Evolutionary conservation across 495 filamentous ascomycete genomes (phyloP), one percentile per base, ranked within the genome.

Genomic region (Pyrenula massariospora): DNA sequence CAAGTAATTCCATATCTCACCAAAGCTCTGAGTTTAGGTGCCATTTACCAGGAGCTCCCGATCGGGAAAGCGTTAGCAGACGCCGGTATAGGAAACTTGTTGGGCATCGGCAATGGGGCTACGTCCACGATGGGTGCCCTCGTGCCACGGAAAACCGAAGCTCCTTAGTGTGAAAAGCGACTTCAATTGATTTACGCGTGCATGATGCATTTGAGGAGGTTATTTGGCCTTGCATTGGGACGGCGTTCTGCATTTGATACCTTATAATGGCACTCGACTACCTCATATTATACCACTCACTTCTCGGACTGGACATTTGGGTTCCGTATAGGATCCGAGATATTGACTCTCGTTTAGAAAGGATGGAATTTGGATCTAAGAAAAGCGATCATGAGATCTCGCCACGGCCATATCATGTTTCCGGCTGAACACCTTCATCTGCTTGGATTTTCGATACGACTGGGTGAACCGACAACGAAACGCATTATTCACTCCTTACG

Each of bases 1-100:
- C 64, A 84, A 68, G 66, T 74, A 25, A 66, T 89, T 55, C 62
- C 73, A 22, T 89, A 90, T 67, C 85, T 81, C 62, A 75, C 79
- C 56, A 63, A 75, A 15, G 77, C 79, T 12, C 58, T 83, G 56
- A 50, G 62, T 22, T 56, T 65, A 2, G 74, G 70, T 25, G 68
- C 63, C n/a, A 58, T 78, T 55, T 58, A 59, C 1, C 56, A 75
- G 0, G 56, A 67, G 36, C 53, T 83, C 61, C 66, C 81, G 59
- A 65, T 80, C 42, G 60, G 57, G 3, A 52, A 63, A 48, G 74
- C 70, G 12, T 57, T 81, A 47, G 55, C 52, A 31, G 60, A 60
- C 12, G 31, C 65, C 1, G 68, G 62, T 5, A 21, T 66, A 2
- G 59, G 54, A 5, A 42, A 42, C 31, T 42, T 42, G 15, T 15